Base-by-base conservation (phyloP, 2,329 filamentous ascomycete genomes). In the Aspergillus sp. region DNA sequence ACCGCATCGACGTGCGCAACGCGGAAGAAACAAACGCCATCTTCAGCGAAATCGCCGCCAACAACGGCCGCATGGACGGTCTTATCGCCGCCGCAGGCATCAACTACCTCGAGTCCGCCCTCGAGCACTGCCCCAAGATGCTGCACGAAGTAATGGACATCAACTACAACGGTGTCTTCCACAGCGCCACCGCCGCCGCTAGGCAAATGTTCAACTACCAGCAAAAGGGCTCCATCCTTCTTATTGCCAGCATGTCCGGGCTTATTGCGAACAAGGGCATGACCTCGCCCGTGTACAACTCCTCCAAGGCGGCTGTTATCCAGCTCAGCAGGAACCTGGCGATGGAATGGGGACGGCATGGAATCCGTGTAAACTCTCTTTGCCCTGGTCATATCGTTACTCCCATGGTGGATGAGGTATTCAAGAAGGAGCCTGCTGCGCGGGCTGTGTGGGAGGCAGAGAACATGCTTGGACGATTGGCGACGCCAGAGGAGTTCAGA, bases 321-420 rank as follows among this genome's bases (percentile, higher is more conserved):
- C 81, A 84, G 64, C 73, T 84, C 1, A 72, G 74, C 1, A 75
- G 81, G 23, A 80, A 75, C 9, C 69, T 84, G 27, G 80, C 82
- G 0, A 81, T 81, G 62, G 82, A 84, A 67, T 84, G 77, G 81
- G 80, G 74, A 49, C 74, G 73, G 27, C 73, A 75, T 68, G 73
- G 79, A 1, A 84, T 85, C 49, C 73, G 81, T 2, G 82, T 85
- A 12, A 85, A 85, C 63, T 79, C 77, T 17, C 64, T 84, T 19
- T 82, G 77, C 59, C 81, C 81, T 0, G 82, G 81, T 0, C 81
- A 84, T 58, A 82, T 84, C 45, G 73, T 83, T 23, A 84, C 82
- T 1, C 85, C 88, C 21, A 96, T 96, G 92, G 90, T 93, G 1
- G 85, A 90, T 70, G 83, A 85, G 57, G 83, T 96, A 33, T 95